Evolutionary conservation across 352 stramenopile species (phyloP), one percentile per base, ranked within the genome.

Genomic region (Pythium insidiosum): DNA sequence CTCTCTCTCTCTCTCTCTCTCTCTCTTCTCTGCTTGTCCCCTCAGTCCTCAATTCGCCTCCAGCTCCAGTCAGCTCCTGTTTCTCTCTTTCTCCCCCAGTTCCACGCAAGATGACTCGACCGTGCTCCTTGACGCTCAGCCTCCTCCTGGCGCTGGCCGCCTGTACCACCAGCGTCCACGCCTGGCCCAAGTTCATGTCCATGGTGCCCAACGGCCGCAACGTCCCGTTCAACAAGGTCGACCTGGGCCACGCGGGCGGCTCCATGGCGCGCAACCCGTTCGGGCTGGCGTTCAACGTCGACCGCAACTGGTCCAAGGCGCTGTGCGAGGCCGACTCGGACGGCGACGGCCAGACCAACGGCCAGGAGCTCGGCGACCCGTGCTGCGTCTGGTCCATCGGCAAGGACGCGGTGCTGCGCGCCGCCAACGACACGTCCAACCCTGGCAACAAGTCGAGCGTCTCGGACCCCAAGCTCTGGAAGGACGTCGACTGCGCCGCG

Each of bases 361-460:
- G 80, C 29, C 55, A 91, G 44, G 82, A 94, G 54, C 73, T 93
- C 10, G 80, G 84, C 4, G 84, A 95, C 49, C 79, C 79, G 38
- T 79, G 75, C 62, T 95, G 84, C 51, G 50, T 66, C 18, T 94
- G 72, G 69, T 38, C 23, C 6, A 26, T 40, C 3, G 43, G 43
- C 11, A 35, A 38, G 6, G 42, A 58, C 43, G 39, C 42, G 15
- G 7, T 47, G 16, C 48, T 56, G 13, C 25, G 23, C 2, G 26
- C 13, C 16, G 25, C 38, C 38, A 45, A n/a, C 38, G 11, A 13
- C 23, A 45, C 4, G 38, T 33, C 28, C 28, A 33, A 33, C 28
- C 28, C 28, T 15, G 28, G 28, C 9, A 33, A 33, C 28, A 33
- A 33, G 28, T 33, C 28, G 28, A 33, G 28, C 15, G 9, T 33